A percentile compares a stretch with the other conserved stretches of the same genome.
Evolutionary conservation across 2,329 filamentous ascomycete genomes (phyloP).

Genomic region (Diaporthe sp.): DNA sequence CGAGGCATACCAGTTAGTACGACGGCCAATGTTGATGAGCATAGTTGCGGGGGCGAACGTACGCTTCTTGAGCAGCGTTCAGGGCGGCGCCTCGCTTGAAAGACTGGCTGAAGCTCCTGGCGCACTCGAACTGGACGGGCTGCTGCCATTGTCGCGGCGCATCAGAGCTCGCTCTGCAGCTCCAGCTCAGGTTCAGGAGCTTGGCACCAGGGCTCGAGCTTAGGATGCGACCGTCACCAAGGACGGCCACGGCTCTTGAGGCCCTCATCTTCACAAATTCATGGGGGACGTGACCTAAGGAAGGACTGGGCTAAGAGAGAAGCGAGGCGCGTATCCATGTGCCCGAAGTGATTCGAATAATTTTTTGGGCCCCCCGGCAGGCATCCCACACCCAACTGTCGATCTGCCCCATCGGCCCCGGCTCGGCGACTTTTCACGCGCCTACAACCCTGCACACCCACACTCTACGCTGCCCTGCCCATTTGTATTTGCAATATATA

Average conservation of each 20-base stretch:
- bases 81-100: conserved; percentile 45
- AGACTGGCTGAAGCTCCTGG: conserved; percentile 53
- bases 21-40: no score
- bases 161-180: conserved; percentile 42
- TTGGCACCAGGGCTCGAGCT: conserved; percentile 46
- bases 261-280: conserved; percentile 50
- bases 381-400: background rate
- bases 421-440: background rate
- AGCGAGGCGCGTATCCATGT: conserved; percentile 26
- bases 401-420: background rate
- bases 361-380: conserved; percentile 36
- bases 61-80: conserved; percentile 52
- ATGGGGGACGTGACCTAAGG: conserved; percentile 35
- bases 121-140: conserved; percentile 45
- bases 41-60: conserved; percentile 5
- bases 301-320: conserved; percentile 34
- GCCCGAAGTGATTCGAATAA: conserved; percentile 18
- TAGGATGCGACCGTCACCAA: conserved; percentile 50
- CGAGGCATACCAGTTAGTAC: conserved; percentile 9
- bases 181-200: conserved; percentile 45
- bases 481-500: fast-evolving
- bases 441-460: background rate
- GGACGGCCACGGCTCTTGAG: conserved; percentile 49
- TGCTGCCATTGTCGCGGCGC: conserved; percentile 45
- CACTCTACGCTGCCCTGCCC: background rate